These are phyloP conservation scores for Cordyceps militaris DNA, from an alignment of 2,329 filamentous ascomycete species.

Conservation along the genomic window DNA sequence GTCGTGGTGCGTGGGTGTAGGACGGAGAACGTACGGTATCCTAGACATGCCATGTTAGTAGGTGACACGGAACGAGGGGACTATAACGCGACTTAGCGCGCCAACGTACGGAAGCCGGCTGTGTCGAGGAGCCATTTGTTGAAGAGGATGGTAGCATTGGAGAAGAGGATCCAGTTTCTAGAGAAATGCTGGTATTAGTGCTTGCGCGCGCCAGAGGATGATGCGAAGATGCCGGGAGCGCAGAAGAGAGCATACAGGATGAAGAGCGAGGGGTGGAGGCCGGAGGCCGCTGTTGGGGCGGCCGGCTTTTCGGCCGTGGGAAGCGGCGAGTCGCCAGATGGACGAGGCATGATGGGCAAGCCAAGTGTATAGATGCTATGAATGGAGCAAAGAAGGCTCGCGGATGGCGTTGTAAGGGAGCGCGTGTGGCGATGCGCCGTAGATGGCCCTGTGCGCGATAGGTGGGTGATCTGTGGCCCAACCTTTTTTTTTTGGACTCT, in stretches of 20 bases:
- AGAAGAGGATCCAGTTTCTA: slow-evolving; percentile 75
- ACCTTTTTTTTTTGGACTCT: no score
- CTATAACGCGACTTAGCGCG: not conserved
- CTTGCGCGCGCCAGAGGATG: not conserved
- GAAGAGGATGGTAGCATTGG: slow-evolving; percentile 79
- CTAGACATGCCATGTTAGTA: slow-evolving; percentile 16
- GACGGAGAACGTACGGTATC: slow-evolving; percentile 26
- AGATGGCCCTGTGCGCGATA: no score
- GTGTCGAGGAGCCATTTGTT: slow-evolving; percentile 85
- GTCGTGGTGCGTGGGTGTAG: not conserved
- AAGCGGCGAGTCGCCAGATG: slow-evolving; percentile 7
- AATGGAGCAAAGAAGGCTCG: not conserved
- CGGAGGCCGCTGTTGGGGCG: slow-evolving; percentile 14
- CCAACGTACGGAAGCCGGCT: slow-evolving; percentile 62
- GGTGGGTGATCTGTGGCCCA: no score
- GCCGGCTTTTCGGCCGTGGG: slow-evolving; percentile 22
- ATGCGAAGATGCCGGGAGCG: not conserved
- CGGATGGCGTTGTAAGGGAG: not conserved
- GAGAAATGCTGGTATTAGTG: not conserved
- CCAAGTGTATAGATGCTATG: not conserved
- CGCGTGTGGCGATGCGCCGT: not conserved
- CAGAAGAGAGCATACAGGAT: slow-evolving; percentile 22
- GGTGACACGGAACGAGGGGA: slow-evolving; percentile 19
- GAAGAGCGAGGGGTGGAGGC: slow-evolving; percentile 29
- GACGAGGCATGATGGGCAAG: not conserved